Base-by-base conservation (phyloP, 2,329 filamentous ascomycete genomes). In the Plenodomus lindquistii region DNA sequence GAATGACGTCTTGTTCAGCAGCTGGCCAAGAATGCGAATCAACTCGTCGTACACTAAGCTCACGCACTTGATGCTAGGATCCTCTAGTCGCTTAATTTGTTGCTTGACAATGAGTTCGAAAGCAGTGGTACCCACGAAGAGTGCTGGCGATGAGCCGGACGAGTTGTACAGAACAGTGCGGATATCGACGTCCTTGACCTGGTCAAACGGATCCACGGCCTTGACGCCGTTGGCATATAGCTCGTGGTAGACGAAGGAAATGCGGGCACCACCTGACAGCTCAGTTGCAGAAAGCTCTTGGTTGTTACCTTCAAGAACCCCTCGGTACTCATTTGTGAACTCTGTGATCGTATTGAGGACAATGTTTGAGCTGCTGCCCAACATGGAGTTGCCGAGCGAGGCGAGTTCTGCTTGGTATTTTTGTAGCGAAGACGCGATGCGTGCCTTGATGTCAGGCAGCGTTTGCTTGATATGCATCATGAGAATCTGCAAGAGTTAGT, bases 381-480 rank as follows among this genome's bases (percentile, higher is more conserved):
- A 86, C 80, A 97, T 88, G 11, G 92, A 97, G 56, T 96, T 93
- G 18, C 95, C 94, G 11, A 99, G 81, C 54, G 86, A 85, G 47
- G 84, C 79, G 18, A 99, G 82, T 74, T 99, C 94, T 36, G 85
- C 76, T 3, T 84, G 80, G 75, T 99, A 99, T 73, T 99, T 99
- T 70, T 92, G 87, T 51, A 99, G 80, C 13, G 93, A 97, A 60
- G 89, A 88, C n/a, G 89, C 84, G 63, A 99, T 99, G 56, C 95
- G 88, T 13, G 89, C 91, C 79, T 99, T 99, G 80, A 99, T 99
- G 70, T 99, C 94, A 35, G 94, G 94, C 13, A 99, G 83, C 1
- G 94, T 99, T 79, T 99, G 93, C 78, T 99, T 99, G 80, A 99
- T 99, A 79, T 99, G 94, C 94, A 99, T 99, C 93, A 99, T 97